Percentiles rank a stretch among this genome's conserved stretches.
phyloP scores from a whole-genome alignment of 169 alveolate genomes.

The Eimeria acervulina region DNA sequence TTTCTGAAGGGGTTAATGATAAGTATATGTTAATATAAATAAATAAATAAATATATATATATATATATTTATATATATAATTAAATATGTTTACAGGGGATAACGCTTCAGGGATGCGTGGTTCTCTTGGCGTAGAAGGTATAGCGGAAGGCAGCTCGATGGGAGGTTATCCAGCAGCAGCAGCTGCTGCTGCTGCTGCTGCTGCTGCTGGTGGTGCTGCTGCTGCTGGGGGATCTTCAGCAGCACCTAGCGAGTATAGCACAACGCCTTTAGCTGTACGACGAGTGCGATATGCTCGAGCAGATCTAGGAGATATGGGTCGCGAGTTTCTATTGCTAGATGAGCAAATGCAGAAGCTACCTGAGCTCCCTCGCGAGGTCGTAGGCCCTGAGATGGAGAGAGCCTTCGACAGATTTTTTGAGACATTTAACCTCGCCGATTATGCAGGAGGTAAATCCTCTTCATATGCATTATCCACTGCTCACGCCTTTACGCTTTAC shows the following conservation, averaged over 20 bases:
- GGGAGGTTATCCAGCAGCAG: background rate
- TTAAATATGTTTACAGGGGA: background rate
- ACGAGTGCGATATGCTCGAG: constrained; percentile 91
- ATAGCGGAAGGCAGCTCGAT: too few relatives aligned
- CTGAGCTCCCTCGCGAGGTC: constrained; percentile 89
- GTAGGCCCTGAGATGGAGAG: constrained; percentile 88
- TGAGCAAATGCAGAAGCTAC: constrained; percentile 90
- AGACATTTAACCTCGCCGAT: constrained; percentile 88
- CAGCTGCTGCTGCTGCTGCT: background rate
- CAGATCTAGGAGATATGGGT: constrained; percentile 94
- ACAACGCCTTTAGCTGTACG: constrained; percentile 91
- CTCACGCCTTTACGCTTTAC: too few relatives aligned
- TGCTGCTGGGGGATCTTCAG: background rate
- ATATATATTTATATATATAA: background rate
- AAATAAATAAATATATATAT: background rate
- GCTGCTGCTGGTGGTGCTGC: background rate
- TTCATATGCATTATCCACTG: background rate
- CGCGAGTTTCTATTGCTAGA: constrained; percentile 92
- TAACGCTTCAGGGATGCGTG: too few relatives aligned
- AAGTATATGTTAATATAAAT: background rate
- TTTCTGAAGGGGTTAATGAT: background rate
- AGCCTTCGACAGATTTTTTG: constrained; percentile 88
- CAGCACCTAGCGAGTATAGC: constrained; percentile 87
- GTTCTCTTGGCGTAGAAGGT: too few relatives aligned
- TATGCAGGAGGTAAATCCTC: constrained; percentile 76